Base-by-base conservation (phyloP, 495 filamentous ascomycete species). In the Neurospora sp. region DNA sequence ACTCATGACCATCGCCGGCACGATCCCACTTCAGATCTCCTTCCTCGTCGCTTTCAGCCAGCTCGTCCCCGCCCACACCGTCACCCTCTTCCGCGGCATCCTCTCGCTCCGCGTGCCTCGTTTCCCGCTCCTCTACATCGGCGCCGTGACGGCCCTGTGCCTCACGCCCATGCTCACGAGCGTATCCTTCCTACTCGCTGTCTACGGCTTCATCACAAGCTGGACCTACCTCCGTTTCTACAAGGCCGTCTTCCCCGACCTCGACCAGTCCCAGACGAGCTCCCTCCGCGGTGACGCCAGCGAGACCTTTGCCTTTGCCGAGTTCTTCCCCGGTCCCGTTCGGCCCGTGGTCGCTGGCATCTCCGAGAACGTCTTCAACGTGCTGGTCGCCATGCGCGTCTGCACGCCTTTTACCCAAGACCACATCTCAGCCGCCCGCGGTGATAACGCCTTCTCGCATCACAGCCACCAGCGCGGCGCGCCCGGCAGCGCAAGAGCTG, bases 31-130 rank as follows among this genome's bases (percentile, higher is more conserved):
- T 69, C 94, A 98, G 82, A 93, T 92, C 40, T 94, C 93, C 73
- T 98, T 98, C 84, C 90, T 99, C 72, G 94, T 99, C 77, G 93
- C 96, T 71, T 98, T 98, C 83, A 98, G 97, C 82, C 96, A 99
- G 81, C 92, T 99, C 41, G 93, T 98, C 27, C 96, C 96, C 38
- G 94, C 97, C 78, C 96, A 99, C 82, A 98, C 96, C n/a, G 95
- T 99, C 45, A 92, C 94, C 0, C 87, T 99, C 74, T 93, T 97
- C 83, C 90, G 91, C 74, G 93, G 93, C 71, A 82, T 97, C 68
- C 78, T 99, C 69, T 96, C 94, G 70, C 88, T 98, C 77, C 94
- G 96, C 70, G 94, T 99, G 14, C 86, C 85, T 75, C 93, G 96
- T 76, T 97, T 98, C 79, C 96, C 96, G 9, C 91, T 96, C 22